Evolutionary conservation across 148 eudicot genomes (phyloP), one percentile per base, ranked within the genome.

Genomic region (Heliamphora exappendiculata): DNA sequence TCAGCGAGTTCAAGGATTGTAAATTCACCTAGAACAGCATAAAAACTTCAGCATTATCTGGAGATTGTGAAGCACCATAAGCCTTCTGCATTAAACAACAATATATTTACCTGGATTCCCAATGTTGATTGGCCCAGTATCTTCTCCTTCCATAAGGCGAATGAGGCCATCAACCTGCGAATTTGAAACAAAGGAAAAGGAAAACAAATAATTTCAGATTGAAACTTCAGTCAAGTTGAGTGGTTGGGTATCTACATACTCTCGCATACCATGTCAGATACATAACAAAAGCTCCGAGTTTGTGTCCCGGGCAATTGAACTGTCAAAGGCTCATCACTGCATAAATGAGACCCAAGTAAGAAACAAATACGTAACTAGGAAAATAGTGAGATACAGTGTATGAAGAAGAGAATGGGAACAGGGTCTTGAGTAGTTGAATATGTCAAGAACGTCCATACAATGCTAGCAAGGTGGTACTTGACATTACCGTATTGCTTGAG

Each of bases 1-100:
- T 91, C 94, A 31, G 98, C 98, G 51, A 93, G 95, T 80, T 93
- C 96, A 78, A 88, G 81, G 97, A 95, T 95, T 39, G 99, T 95
- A 73, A 93, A 93, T 88, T 93, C 98, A 91, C 98, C 98, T 93
- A 85, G 65, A 71, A 62, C 33, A 20, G 37, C 36, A 47, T 36
- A 47, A 2, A 0, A 1, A 24, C 3, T 24, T 62, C 39, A 24
- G 45, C 29, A 24, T 11, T 8, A 5, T 26, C 17, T 10, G 62
- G 10, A 29, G 20, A 17, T 24, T 60, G 19, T 26, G 11, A 29
- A 26, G 54, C 28, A 59, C 24, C 19, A 34, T 36, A 74, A 17
- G 59, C 19, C 49, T n/a, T 2, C 17, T 26, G 53, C 37, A 74
- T 8, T 14, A 34, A 70, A 19, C 19, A 45, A 57, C 75, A 57